Evolutionary conservation across 345 rosid genomes (phyloP).

Genomic region (Eucalyptus polyanthemos): DNA sequence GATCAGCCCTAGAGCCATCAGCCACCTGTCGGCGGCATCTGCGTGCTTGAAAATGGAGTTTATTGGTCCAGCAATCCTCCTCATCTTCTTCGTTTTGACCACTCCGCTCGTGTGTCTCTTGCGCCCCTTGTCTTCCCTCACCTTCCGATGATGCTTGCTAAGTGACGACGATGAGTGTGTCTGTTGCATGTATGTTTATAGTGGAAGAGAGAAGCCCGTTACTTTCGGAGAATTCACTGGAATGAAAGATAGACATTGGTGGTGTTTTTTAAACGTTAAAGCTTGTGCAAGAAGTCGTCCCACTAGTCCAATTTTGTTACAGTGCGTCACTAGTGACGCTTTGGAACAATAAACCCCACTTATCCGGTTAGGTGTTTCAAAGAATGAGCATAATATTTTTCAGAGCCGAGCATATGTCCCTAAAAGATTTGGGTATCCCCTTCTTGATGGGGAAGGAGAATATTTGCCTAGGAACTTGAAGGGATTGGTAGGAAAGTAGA

Average conservation of each 20-base stretch:
- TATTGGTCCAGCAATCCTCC: slow-evolving; percentile 7
- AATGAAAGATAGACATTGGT: neutral
- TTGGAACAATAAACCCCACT: neutral
- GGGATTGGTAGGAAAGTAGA: too few relatives aligned
- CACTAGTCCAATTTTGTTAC: neutral
- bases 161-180: neutral
- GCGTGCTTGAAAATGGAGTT: slow-evolving; percentile 63
- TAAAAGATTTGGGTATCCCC: too few relatives aligned
- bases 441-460: too few relatives aligned
- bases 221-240: neutral
- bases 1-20: slow-evolving; percentile 57
- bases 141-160: neutral
- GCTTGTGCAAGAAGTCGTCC: neutral
- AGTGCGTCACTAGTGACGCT: neutral
- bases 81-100: neutral
- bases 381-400: too few relatives aligned
- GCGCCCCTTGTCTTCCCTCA: neutral
- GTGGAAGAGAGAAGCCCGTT: neutral
- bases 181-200: neutral
- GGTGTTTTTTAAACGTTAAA: neutral
- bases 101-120: neutral
- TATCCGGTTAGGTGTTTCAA: neutral
- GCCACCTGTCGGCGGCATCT: slow-evolving; percentile 35
- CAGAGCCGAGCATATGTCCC: too few relatives aligned
- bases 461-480: too few relatives aligned